These are phyloP conservation scores for Spiromastix sp. DNA, from an alignment of 2,329 filamentous ascomycete genomes.

Conservation along the genomic window DNA sequence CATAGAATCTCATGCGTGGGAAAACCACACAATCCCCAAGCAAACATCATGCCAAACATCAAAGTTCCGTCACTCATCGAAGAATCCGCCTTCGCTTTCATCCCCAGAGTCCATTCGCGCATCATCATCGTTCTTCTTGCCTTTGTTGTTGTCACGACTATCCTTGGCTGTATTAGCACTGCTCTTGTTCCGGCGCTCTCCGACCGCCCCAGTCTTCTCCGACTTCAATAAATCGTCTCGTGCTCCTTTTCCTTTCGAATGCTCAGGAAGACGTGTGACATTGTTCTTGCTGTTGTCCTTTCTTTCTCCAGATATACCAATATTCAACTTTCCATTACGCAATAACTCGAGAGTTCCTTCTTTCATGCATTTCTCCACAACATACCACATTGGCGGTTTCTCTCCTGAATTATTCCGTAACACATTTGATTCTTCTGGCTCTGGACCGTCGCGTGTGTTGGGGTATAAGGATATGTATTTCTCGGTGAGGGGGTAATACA, in stretches of 20 bases:
- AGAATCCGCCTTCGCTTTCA: slow-evolving; percentile 18
- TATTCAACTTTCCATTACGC: slow-evolving; percentile 30
- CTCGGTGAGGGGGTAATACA: slow-evolving; percentile 50
- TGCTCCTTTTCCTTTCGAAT: slow-evolving; percentile 6
- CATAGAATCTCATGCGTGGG: no score
- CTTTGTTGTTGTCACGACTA: slow-evolving; percentile 6
- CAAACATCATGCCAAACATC: neutral
- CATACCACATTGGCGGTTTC: slow-evolving; percentile 35
- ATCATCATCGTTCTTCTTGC: slow-evolving; percentile 9
- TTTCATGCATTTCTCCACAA: slow-evolving; percentile 35
- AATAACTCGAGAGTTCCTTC: slow-evolving; percentile 33
- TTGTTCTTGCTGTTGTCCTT: slow-evolving; percentile 8
- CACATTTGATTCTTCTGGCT: slow-evolving; percentile 12
- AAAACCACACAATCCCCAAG: neutral
- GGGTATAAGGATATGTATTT: slow-evolving; percentile 50
- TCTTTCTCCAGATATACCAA: slow-evolving; percentile 14
- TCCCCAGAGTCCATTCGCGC: slow-evolving; percentile 31
- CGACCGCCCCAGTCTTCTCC: slow-evolving; percentile 5
- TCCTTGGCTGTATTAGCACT: neutral
- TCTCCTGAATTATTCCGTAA: slow-evolving; percentile 13
- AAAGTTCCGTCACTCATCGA: slow-evolving; percentile 10
- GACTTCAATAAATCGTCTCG: slow-evolving; percentile 7
- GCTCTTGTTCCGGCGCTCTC: neutral
- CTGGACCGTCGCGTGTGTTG: slow-evolving; percentile 17
- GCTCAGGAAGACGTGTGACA: neutral